Evolutionary conservation across 1,284 basidiomycete species (phyloP), one percentile per base, ranked within the genome.

Genomic region (Flammula alnicola): DNA sequence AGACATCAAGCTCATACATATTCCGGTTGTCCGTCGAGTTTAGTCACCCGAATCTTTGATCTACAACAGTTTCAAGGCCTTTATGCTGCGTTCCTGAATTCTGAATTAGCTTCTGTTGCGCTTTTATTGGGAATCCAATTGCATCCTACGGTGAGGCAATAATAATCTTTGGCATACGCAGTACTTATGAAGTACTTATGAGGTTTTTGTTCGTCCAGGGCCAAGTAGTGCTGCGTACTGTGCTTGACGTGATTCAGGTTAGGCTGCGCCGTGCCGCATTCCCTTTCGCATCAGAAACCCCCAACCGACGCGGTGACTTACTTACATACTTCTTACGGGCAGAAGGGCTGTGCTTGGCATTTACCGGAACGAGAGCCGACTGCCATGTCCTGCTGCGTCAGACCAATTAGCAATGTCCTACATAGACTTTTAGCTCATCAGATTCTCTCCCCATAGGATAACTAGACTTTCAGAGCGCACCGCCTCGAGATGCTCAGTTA

Each of bases 61-160:
- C 51, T 52, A 50, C 51, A 48, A 17, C 9, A 35, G 41, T 37
- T 49, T 42, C 33, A 47, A 40, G 44, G 22, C 22, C 10, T 44
- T 41, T 40, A 29, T 55, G 49, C 36, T 49, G 35, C 40, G 54
- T 55, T 55, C 54, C 54, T 55, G 53, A 43, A 33, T 33, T 31
- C 37, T 16, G 27, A 23, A 23, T 47, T n/a, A 23, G 39, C 43
- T 44, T 27, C 41, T 39, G 25, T 20, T 50, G 22, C n/a, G 30
- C 16, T 44, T 42, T 30, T n/a, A n/a, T n/a, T n/a, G n/a, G n/a
- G n/a, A n/a, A n/a, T n/a, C n/a, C n/a, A n/a, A n/a, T n/a, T n/a
- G n/a, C n/a, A n/a, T n/a, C n/a, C n/a, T n/a, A n/a, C n/a, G n/a
- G n/a, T n/a, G n/a, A n/a, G n/a, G n/a, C n/a, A n/a, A n/a, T n/a